Evolutionary conservation across 176 grass and related monocot species (phyloP), one percentile per base, ranked within the genome.

Genomic region (Alopecurus myosuroides): DNA sequence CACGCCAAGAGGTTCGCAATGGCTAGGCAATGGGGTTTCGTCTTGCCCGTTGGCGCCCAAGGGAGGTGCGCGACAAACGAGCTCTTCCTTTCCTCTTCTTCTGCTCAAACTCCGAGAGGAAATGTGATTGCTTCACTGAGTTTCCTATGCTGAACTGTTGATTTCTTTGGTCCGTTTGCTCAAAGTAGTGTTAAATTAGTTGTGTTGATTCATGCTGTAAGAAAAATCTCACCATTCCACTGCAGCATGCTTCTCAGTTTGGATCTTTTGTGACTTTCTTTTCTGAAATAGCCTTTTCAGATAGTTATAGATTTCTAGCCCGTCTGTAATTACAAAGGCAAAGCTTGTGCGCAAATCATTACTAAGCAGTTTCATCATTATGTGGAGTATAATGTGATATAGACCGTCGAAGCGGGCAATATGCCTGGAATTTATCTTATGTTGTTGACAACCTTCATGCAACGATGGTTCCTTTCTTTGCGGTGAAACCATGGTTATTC

Each of bases 1-100:
- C 89, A 90, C 60, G 91, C 96, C 9, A 98, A 98, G 86, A 92
- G 96, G 76, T 95, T 98, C 84, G 17, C 62, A 7, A 95, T 98
- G 93, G 89, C 58, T 40, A 95, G 90, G 73, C 77, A 45, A 4
- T 98, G 93, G 93, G 89, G 91, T 6, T 98, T 95, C 85, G 77
- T 91, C 74, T 88, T 98, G 39, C 91, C 93, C 1, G 86, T 94
- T 3, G 87, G 87, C 1, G 25, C 69, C 17, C 91, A 94, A 0
- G 93, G 95, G n/a, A 93, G 90, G 94, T 97, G 31, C 86, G 52
- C 7, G 0, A 37, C 5, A 25, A 44, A 41, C 2, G 33, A 50
- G 37, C 33, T 68, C 60, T 52, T 52, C 49, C 4, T 39, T 50
- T 69, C 23, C 17, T 49, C 18, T 42, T 80, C 35, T 66, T 53